Conservation (phyloP, 1,284 basidiomycete genomes). For the Malassezia dermatis region DNA sequence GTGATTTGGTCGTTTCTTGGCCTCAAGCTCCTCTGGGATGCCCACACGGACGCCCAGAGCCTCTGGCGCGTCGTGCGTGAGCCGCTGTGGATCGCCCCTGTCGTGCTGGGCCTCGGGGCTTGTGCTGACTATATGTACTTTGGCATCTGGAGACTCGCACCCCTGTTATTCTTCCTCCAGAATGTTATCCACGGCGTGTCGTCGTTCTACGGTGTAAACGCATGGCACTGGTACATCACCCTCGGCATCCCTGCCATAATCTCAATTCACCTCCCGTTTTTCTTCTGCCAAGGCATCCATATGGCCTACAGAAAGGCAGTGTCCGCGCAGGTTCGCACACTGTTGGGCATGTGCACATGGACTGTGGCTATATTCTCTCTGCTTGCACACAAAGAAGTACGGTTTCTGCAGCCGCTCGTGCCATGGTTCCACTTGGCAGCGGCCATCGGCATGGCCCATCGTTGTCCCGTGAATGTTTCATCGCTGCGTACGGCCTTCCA, state of each 20-base stretch:
- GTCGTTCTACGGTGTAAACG: conserved; percentile 79
- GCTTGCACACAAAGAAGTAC: conserved; percentile 68
- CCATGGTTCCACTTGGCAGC: conserved; percentile 72
- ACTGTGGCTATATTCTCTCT: conserved; percentile 26
- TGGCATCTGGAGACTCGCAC: conserved; percentile 58
- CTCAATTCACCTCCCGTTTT: background rate
- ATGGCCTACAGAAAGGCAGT: background rate
- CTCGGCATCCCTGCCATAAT: conserved; percentile 62
- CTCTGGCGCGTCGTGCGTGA: background rate
- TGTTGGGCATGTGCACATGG: conserved; percentile 19
- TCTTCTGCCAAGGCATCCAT: background rate
- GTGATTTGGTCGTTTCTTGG: conserved; percentile 65
- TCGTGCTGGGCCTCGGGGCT: conserved; percentile 51
- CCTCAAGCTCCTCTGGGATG: conserved; percentile 11
- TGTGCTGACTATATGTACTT: conserved; percentile 64
- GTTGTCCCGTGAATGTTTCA: background rate
- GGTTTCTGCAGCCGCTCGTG: conserved; percentile 84
- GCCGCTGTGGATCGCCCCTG: conserved; percentile 24
- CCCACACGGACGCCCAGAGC: background rate
- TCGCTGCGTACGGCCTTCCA: background rate
- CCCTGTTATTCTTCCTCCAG: conserved; percentile 67
- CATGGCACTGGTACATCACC: conserved; percentile 77
- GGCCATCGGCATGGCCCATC: conserved; percentile 41
- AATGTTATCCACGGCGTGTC: conserved; percentile 62
- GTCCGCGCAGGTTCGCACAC: conserved; percentile 2